Conservation (phyloP, 1,284 basidiomycete genomes). For the Cutaneotrichosporon spelunceum region DNA sequence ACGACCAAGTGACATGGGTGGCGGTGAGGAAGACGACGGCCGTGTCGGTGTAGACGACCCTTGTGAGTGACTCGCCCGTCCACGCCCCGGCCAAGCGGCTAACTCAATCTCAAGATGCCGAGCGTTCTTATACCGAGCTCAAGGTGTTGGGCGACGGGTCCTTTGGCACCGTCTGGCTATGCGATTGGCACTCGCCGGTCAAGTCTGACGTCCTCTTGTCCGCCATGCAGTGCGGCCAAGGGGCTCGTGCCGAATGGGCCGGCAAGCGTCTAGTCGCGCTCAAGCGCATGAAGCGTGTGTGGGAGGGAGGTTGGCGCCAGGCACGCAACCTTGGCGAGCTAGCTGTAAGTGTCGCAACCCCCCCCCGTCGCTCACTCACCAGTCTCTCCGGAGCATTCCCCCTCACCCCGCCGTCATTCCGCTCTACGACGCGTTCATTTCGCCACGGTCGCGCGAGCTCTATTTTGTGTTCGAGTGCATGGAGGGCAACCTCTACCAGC, state of each 20-base stretch:
- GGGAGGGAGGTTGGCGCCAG: constrained; percentile 96
- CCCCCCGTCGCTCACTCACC: constrained; percentile 11
- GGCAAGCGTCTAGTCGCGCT: constrained; percentile 94
- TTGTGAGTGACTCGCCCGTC: constrained; percentile 29
- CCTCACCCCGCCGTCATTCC: constrained; percentile 97
- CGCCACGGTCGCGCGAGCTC: constrained; percentile 87
- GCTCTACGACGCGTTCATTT: constrained; percentile 96
- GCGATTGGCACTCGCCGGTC: constrained; percentile 97
- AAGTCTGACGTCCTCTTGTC: constrained; percentile 80
- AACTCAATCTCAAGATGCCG: constrained; percentile 31
- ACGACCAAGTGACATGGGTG: constrained; percentile 8
- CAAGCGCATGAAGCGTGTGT: constrained; percentile 97
- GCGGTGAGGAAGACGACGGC: constrained; percentile 31
- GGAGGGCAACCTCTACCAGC: constrained; percentile 99
- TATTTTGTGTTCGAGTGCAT: constrained; percentile 99
- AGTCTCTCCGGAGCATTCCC: constrained; percentile 91
- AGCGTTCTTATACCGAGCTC: constrained; percentile 58
- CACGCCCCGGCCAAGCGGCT: neutral
- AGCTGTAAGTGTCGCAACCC: constrained; percentile 61
- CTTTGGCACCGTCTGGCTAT: constrained; percentile 96
- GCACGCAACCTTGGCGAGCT: constrained; percentile 94
- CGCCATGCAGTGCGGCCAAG: constrained; percentile 78
- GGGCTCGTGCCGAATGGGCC: constrained; percentile 84
- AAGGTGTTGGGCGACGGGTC: constrained; percentile 94
- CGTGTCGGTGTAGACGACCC: constrained; percentile 45